phyloP scores from a whole-genome alignment of 2,329 filamentous ascomycete species.

The Calonectria ilicicola region DNA sequence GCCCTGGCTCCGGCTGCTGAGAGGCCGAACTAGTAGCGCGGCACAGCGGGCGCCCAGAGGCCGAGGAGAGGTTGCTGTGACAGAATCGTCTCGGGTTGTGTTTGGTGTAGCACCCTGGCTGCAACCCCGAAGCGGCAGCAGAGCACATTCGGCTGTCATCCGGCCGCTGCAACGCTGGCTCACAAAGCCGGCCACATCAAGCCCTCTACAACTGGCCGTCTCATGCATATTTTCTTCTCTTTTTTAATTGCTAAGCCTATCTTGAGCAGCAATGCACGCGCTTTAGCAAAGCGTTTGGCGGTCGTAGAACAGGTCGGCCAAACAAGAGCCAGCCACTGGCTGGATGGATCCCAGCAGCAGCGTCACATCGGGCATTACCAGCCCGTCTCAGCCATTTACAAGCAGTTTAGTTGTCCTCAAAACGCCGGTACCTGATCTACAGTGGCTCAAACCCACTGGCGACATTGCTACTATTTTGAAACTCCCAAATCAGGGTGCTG shows the following conservation, averaged over 20 bases:
- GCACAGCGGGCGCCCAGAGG: conserved; percentile 28
- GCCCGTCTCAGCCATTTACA: conserved; percentile 15
- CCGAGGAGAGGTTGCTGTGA: conserved; percentile 45
- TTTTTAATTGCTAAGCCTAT: neutral
- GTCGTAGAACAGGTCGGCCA: neutral
- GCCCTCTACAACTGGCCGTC: neutral
- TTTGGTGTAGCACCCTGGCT: conserved; percentile 42
- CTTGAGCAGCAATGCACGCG: neutral
- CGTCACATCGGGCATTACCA: conserved; percentile 15
- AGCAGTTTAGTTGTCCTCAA: neutral
- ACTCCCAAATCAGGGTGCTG: neutral
- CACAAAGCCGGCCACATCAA: neutral
- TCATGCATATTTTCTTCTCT: neutral
- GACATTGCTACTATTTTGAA: conserved; percentile 23
- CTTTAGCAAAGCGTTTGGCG: neutral
- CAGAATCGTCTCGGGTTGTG: conserved; percentile 51
- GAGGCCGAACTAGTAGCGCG: conserved; percentile 33
- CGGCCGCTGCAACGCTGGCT: neutral
- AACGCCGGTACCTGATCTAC: conserved; percentile 17
- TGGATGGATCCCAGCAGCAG: neutral
- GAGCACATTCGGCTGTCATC: neutral
- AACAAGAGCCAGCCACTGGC: neutral
- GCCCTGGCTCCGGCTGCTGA: conserved; percentile 30
- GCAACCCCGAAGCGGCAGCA: conserved; percentile 13
- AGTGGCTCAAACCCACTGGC: conserved; percentile 25